phyloP scores from a whole-genome alignment of 129 eudicot species.

The Silybum marianum region DNA sequence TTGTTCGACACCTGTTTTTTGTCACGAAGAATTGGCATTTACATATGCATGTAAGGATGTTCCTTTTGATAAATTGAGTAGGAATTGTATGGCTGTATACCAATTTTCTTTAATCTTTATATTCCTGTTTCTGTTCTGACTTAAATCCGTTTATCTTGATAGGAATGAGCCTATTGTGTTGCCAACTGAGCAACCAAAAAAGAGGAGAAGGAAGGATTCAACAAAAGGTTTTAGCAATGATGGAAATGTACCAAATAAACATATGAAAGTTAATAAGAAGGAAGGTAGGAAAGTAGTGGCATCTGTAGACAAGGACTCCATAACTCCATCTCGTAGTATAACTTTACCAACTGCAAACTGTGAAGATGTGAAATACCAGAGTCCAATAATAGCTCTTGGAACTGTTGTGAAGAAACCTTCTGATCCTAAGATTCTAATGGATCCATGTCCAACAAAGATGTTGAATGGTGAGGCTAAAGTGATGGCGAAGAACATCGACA shows the following conservation, averaged over 20 bases:
- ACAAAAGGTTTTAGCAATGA: conserved; percentile 52
- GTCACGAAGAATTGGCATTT: not conserved
- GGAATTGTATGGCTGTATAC: not conserved
- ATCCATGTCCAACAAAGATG: conserved; percentile 38
- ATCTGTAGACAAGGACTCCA: conserved; percentile 44
- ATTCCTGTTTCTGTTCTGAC: conserved; percentile 10
- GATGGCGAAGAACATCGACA: conserved; percentile 51
- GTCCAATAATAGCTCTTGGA: conserved; percentile 56
- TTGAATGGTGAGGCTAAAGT: conserved; percentile 46
- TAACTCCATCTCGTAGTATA: conserved; percentile 41
- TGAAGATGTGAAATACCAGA: conserved; percentile 51
- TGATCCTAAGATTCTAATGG: conserved; percentile 35
- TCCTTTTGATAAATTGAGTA: not conserved
- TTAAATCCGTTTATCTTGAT: conserved; percentile 30
- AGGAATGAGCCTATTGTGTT: conserved; percentile 59
- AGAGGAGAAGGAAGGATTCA: conserved; percentile 86
- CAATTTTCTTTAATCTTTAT: not conserved
- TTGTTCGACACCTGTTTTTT: not conserved
- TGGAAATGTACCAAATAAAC: conserved; percentile 55
- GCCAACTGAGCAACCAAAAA: conserved; percentile 76
- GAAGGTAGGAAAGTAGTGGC: conserved; percentile 54
- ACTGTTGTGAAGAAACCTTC: conserved; percentile 52
- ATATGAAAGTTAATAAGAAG: conserved; percentile 59
- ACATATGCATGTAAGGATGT: not conserved
- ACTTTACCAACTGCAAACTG: conserved; percentile 34